These are phyloP conservation scores for Quercus mongolica DNA, from an alignment of 306 rosid genomes.

Conservation along the genomic window DNA sequence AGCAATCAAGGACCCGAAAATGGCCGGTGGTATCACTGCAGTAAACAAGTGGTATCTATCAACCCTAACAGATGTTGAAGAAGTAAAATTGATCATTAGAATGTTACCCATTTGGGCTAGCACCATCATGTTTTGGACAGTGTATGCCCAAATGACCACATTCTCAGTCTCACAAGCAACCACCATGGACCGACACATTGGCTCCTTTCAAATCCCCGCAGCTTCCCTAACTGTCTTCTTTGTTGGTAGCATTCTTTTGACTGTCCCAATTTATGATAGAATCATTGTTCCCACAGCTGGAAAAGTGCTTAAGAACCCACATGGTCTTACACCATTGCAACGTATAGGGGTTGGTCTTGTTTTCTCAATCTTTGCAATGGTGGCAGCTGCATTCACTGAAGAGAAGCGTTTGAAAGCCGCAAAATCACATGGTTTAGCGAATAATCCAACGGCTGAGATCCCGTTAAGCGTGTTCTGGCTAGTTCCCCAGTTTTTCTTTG, in stretches of 20 bases:
- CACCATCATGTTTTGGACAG: slow-evolving; percentile 73
- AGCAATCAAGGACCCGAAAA: slow-evolving; percentile 42
- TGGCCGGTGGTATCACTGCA: not conserved
- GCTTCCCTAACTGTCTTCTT: slow-evolving; percentile 76
- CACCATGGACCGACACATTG: slow-evolving; percentile 74
- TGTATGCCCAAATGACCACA: slow-evolving; percentile 87
- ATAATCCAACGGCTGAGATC: slow-evolving; percentile 26
- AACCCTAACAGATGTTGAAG: slow-evolving; percentile 79
- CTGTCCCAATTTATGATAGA: slow-evolving; percentile 70
- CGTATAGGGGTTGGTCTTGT: slow-evolving; percentile 68
- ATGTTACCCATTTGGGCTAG: slow-evolving; percentile 94
- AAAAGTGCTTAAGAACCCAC: slow-evolving; percentile 46
- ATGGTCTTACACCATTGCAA: slow-evolving; percentile 61
- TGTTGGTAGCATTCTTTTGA: slow-evolving; percentile 67
- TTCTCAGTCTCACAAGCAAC: slow-evolving; percentile 86
- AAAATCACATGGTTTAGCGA: slow-evolving; percentile 26
- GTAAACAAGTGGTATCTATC: slow-evolving; percentile 55
- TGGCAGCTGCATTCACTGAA: slow-evolving; percentile 53
- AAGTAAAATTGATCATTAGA: slow-evolving; percentile 60
- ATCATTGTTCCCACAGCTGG: slow-evolving; percentile 41
- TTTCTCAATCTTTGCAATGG: slow-evolving; percentile 54
- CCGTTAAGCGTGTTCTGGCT: slow-evolving; percentile 76
- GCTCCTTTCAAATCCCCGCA: slow-evolving; percentile 66
- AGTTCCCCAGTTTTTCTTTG: slow-evolving; percentile 73
- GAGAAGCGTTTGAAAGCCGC: slow-evolving; percentile 48